These are phyloP conservation scores for Candida namnaoensis DNA, from an alignment of 805 yeast genomes.

Conservation along the genomic window DNA sequence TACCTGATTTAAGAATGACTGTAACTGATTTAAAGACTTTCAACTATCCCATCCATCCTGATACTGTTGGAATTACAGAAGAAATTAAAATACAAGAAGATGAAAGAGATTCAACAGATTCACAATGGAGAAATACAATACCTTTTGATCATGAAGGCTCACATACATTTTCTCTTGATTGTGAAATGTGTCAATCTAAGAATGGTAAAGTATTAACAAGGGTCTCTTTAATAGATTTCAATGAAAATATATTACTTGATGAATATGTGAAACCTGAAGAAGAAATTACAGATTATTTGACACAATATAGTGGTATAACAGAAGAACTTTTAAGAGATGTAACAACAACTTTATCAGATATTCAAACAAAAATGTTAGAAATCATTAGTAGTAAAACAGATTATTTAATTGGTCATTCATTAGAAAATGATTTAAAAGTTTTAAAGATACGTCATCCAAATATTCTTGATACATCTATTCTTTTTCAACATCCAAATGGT, in stretches of 20 bases:
- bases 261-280: conserved; percentile 71
- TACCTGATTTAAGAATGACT: conserved; percentile 46
- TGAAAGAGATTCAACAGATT: neutral
- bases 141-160: conserved; percentile 48
- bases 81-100: conserved; percentile 2
- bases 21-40: conserved; percentile 37
- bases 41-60: conserved; percentile 55
- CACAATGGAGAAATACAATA: conserved; percentile 47
- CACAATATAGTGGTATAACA: conserved; percentile 83
- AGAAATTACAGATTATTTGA: conserved; percentile 71
- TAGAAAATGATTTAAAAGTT: conserved; percentile 74
- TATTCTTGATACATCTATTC: conserved; percentile 73
- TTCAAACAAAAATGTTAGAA: conserved; percentile 47
- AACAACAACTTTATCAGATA: conserved; percentile 55
- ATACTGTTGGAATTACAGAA: neutral
- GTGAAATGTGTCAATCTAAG: conserved; percentile 81
- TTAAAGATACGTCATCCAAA: conserved; percentile 63
- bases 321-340: conserved; percentile 53
- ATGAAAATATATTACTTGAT: conserved; percentile 56
- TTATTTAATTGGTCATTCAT: conserved; percentile 79
- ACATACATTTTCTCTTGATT: conserved; percentile 74
- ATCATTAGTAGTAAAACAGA: conserved; percentile 49
- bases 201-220: conserved; percentile 65
- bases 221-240: conserved; percentile 62
- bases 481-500: conserved; percentile 77